Evolutionary conservation across 768 basidiomycete species (phyloP), one percentile per base, ranked within the genome.

Genomic region (Mrakia frigida): DNA sequence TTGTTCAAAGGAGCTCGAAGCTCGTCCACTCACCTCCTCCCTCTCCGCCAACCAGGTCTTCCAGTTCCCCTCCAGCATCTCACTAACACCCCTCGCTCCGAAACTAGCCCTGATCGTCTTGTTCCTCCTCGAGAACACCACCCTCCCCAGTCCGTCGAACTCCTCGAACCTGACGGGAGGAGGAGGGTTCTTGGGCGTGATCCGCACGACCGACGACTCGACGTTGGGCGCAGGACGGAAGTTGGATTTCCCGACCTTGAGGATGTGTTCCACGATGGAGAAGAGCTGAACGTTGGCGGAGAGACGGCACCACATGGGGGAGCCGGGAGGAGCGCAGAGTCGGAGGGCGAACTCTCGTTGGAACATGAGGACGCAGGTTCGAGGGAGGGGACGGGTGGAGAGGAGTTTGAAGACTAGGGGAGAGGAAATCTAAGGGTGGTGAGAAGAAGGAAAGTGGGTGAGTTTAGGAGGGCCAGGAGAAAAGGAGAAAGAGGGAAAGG

Each of bases 221-320:
- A 99, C 97, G 83, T 92, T 88, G 0, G 97, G 97, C 28, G 97
- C 91, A 0, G 97, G 97, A 35, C 96, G 87, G 86, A 99, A 99
- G 84, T 96, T 95, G 82, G 95, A 96, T 81, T 92, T 91, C n/a
- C 90, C 90, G 61, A 99, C 96, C 81, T 95, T 92, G 89, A 98
- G 94, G 77, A 98, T 88, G 79, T 97, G 90, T 83, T 98, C 94
- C 35, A 98, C 94, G 81, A 94, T 93, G 18, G 97, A 90, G 82
- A 97, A 99, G 5, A 99, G 89, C 84, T 98, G 97, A 16, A 98
- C 97, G 83, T 99, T 98, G 28, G 94, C 96, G 25, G 92, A 92
- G 28, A 99, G 85, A 59, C 97, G 88, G 70, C 94, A 97, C 97
- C 97, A 99, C 7, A 96, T 85, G 7, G 88, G 85, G 4, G 92